phyloP scores from a whole-genome alignment of 2,329 filamentous ascomycete genomes.

The Colletotrichum sp. region DNA sequence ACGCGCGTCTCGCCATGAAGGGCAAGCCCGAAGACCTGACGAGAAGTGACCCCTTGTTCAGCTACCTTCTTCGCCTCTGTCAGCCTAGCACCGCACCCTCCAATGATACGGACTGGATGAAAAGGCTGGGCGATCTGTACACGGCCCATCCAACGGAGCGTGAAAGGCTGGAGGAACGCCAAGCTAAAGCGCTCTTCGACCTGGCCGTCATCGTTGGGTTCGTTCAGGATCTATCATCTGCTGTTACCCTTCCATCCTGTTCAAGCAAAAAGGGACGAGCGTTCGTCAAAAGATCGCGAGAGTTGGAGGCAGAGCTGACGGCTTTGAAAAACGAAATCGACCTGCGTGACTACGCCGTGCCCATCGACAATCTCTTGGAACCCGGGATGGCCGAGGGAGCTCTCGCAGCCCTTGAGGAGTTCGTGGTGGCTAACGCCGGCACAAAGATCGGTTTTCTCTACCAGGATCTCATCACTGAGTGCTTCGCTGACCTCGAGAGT shows the following conservation, averaged over 20 bases:
- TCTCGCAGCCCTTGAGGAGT: conserved; percentile 38
- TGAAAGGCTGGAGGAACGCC: not conserved
- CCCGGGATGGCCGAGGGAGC: conserved; percentile 41
- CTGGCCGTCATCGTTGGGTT: conserved; percentile 43
- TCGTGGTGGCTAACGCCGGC: conserved; percentile 28
- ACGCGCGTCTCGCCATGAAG: conserved; percentile 43
- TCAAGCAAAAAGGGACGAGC: not conserved
- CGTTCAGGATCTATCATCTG: conserved; percentile 42
- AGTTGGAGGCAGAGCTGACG: conserved; percentile 41
- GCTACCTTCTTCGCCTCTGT: conserved; percentile 50
- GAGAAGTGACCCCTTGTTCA: conserved; percentile 40
- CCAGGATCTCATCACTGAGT: conserved; percentile 43
- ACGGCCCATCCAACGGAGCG: not conserved
- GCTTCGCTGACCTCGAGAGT: conserved; percentile 34
- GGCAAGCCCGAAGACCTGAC: conserved; percentile 43
- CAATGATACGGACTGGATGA: not conserved
- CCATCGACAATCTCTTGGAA: conserved; percentile 47
- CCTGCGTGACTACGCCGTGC: conserved; percentile 41
- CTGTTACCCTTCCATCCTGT: not conserved
- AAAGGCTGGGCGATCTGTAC: not conserved
- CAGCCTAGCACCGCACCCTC: conserved; percentile 33
- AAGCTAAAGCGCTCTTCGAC: conserved; percentile 32
- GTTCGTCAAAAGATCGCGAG: conserved; percentile 24
- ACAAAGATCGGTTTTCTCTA: conserved; percentile 44
- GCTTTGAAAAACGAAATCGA: conserved; percentile 41